Base-by-base conservation (phyloP, 1,139 yeast genomes). In the Diutina rugosa region DNA sequence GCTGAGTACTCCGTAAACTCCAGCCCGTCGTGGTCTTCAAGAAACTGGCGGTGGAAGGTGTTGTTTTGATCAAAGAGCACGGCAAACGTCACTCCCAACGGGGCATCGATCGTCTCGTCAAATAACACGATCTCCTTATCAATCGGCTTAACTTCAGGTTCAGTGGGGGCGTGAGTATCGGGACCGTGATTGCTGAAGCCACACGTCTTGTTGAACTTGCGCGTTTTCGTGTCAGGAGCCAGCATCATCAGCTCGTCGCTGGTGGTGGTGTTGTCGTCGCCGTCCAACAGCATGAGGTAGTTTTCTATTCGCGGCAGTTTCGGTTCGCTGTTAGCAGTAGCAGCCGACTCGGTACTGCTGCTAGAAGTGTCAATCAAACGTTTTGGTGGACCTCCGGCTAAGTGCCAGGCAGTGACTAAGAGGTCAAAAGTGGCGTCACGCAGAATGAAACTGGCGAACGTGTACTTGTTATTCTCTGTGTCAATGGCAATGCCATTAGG, bases 401-500 rank as follows among this genome's bases (percentile, higher is more conserved):
- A 66, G 56, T 72, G 73, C 90, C 90, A 84, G 3, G 84, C 73
- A 0, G 81, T 76, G 56, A 76, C 78, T 63, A 93, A 74, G 60
- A 90, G 80, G 56, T 85, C 88, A 61, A 79, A 81, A 0, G 96
- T 87, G 3, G 82, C 70, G 66, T 91, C 97, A 60, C 98, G 75
- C 1, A 95, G 83, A 6, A 90, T 75, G 65, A 93, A 90, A 59
- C 96, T 88, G 18, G 97, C 97, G 75, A 93, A 91, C 3, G 79
- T 79, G 63, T 90, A 89, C 60, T 80, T 81, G 1, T 83, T 79
- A 59, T 82, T 86, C 9, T 72, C 75, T 1, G 96, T 86, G 60
- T 84, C 85, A n/a, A 90, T 75, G 12, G 80, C 75, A 18, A 91
- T 87, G 1, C 96, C 98, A 67, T 91, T 91, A 16, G 97, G 97